Evolutionary conservation across 106 monocot species (phyloP), one percentile per base, ranked within the genome.

Genomic region (Platanthera guangdongensis): DNA sequence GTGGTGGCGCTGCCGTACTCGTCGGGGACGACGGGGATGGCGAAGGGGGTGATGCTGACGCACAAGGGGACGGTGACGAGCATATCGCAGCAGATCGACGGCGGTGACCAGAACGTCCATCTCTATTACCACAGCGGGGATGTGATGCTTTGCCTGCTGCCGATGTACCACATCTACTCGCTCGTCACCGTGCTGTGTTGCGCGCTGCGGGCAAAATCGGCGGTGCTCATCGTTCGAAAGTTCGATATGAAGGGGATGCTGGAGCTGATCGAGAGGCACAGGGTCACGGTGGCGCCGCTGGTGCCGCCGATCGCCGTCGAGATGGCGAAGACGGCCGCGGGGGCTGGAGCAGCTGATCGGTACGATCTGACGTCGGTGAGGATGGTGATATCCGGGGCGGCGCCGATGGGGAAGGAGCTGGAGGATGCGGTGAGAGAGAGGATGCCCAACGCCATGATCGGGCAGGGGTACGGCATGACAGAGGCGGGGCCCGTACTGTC

Each of bases 41-140:
- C 94, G 7, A 94, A 94, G 53, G 94, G 94, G 11, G 94, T 91
- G 54, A 91, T 94, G 91, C 86, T 94, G 11, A 94, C 90, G 14
- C 93, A 93, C 75, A 53, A 78, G 59, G 81, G 82, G 30, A 86
- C 86, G 14, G 81, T 86, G 46, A 88, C 90, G 12, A 93, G 90
- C 78, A 83, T 90, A 2, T 84, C 93, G 2, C 90, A 90, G 79
- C 90, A 90, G 53, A 84, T 93, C 1, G 92, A 93, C 59, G 92
- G 92, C 5, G 85, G 47, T 15, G 70, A 70, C 2, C 50, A 86
- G 12, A 93, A 90, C 76, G 90, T 90, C 1, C 87, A 90, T 60
- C 68, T 93, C 13, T 86, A 86, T 50, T 82, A 84, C 85, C 50
- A 73, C 55, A 52, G 63, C 11, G 82, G 77, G 6, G 92, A 93